Percentiles rank a stretch among this genome's conserved stretches.
Evolutionary conservation across 345 rosid genomes (phyloP).

Genomic region (Arabis alpina): DNA sequence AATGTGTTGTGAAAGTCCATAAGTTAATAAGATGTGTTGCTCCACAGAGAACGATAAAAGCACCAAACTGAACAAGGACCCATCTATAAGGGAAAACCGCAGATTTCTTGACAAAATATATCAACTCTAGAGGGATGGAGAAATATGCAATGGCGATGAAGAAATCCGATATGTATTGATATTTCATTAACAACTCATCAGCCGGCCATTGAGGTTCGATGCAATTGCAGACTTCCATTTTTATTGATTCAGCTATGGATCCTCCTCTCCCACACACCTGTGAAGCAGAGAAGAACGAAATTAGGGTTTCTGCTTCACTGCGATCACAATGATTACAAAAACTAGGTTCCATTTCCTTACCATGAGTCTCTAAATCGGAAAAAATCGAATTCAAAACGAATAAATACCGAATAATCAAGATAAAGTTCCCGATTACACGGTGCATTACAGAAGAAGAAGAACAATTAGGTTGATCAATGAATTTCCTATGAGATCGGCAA

Average conservation of each 20-base stretch:
- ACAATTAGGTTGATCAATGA: conserved; percentile 5
- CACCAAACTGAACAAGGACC: conserved; percentile 99
- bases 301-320: conserved; percentile 10
- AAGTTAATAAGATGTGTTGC: conserved; percentile 93
- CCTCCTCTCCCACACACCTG: conserved; percentile 46
- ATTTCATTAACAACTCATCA: conserved; percentile 88
- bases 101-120: conserved; percentile 97
- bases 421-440: not conserved
- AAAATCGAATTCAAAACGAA: conserved; percentile 10
- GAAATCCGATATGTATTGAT: conserved; percentile 98
- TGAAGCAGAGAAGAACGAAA: conserved; percentile 3
- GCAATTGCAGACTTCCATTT: conserved; percentile 90
- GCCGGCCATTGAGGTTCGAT: conserved; percentile 97
- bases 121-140: conserved; percentile 93
- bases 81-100: conserved; percentile 91
- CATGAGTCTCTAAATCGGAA: not conserved
- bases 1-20: conserved; percentile 83
- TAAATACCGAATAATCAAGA: not conserved
- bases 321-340: conserved; percentile 2
- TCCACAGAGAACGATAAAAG: conserved; percentile 98
- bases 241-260: conserved; percentile 8
- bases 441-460: conserved; percentile 7
- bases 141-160: conserved; percentile 97
- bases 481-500: conserved; percentile 11
- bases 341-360: not conserved